These are phyloP conservation scores for Chlorella sorokiniana DNA, from an alignment of 139 green algal genomes.

Conservation along the genomic window DNA sequence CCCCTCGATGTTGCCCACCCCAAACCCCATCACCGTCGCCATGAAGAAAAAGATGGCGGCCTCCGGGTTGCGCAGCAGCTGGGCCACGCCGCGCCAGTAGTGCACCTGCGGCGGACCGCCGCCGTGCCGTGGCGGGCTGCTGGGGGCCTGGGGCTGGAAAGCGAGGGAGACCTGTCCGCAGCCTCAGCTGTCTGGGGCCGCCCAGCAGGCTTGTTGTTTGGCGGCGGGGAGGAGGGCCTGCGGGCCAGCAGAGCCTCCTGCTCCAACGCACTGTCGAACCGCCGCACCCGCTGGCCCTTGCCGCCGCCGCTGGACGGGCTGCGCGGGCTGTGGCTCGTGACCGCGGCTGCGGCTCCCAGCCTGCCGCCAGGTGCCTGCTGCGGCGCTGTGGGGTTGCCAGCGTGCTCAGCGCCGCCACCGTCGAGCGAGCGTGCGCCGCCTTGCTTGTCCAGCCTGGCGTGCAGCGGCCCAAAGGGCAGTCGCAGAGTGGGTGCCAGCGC, in stretches of 20 bases:
- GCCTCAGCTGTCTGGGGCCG: too few relatives aligned
- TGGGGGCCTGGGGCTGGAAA: too few relatives aligned
- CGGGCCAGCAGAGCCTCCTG: not conserved
- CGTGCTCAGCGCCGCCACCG: not conserved
- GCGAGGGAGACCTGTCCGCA: too few relatives aligned
- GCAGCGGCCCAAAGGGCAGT: slow-evolving; percentile 33
- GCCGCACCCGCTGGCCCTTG: not conserved
- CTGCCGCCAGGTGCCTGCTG: not conserved
- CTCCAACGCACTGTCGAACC: slow-evolving; percentile 12
- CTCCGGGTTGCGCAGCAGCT: slow-evolving; percentile 28
- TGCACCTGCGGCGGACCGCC: not conserved
- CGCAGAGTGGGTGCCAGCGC: slow-evolving; percentile 3
- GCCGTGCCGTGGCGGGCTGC: not conserved
- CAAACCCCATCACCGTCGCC: slow-evolving; percentile 40
- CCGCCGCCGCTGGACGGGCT: not conserved
- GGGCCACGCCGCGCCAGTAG: slow-evolving; percentile 26
- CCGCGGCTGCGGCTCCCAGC: not conserved
- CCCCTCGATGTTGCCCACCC: slow-evolving; percentile 46
- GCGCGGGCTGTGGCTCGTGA: too few relatives aligned
- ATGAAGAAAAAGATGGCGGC: slow-evolving; percentile 38
- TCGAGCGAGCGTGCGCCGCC: not conserved
- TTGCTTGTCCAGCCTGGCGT: slow-evolving; percentile 31
- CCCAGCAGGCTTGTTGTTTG: not conserved
- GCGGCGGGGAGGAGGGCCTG: too few relatives aligned
- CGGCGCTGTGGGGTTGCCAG: not conserved